These are phyloP conservation scores for Hericium alpestre DNA, from an alignment of 768 basidiomycete species.

Conservation along the genomic window DNA sequence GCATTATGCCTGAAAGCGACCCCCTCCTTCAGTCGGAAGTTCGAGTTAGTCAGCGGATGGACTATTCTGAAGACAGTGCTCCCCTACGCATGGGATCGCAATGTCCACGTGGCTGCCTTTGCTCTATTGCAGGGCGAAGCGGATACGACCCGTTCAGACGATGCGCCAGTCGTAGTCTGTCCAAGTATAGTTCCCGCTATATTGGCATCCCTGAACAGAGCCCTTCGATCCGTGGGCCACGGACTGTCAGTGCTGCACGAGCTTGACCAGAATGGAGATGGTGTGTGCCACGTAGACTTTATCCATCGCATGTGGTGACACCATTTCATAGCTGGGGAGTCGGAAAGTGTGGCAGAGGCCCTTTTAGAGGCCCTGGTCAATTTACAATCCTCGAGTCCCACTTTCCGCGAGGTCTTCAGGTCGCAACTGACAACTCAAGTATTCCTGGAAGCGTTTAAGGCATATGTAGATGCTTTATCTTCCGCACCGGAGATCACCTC, in stretches of 20 bases:
- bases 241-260: conserved; percentile 1
- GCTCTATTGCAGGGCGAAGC: conserved; percentile 45
- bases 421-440: conserved; percentile 59
- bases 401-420: conserved; percentile 65
- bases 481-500: conserved; percentile 29
- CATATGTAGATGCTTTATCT: conserved; percentile 38
- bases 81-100: conserved; percentile 55
- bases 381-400: conserved; percentile 50
- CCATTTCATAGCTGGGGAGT: conserved; percentile 2
- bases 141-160: conserved; percentile 22
- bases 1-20: conserved; percentile 43
- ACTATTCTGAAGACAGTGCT: conserved; percentile 57
- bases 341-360: conserved; percentile 32
- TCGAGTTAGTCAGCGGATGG: conserved; percentile 83
- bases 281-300: conserved; percentile 1
- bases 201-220: conserved; percentile 53
- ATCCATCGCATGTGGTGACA: not conserved
- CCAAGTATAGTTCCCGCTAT: conserved; percentile 66
- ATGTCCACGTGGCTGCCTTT: conserved; percentile 58
- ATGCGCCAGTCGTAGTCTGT: conserved; percentile 34
- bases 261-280: conserved; percentile 14
- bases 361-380: conserved; percentile 62
- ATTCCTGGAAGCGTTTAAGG: conserved; percentile 54
- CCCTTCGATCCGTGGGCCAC: conserved; percentile 25
- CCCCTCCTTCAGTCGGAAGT: conserved; percentile 63